A percentile compares a stretch with the other conserved stretches of the same genome.
Conservation (phyloP, 345 rosid genomes). For the Carallia brachiata region DNA sequence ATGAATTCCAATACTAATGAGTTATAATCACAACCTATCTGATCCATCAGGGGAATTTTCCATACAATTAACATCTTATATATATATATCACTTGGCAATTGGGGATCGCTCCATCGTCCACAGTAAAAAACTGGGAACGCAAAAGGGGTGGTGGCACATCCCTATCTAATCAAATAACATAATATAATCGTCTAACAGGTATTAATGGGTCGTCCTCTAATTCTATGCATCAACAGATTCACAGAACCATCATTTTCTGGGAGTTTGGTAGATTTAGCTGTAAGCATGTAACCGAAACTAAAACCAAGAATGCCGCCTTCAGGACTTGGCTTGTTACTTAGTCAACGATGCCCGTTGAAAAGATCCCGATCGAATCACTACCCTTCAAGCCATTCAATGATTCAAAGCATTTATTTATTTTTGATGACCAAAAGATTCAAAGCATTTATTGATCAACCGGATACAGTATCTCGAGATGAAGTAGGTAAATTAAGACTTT, state of each 20-base stretch:
- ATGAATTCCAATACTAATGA: too few species aligned
- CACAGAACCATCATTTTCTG: neutral
- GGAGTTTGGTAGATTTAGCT: conserved; percentile 17
- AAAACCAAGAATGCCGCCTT: neutral
- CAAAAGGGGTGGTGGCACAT: too few species aligned
- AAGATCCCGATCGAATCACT: neutral
- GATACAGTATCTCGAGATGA: too few species aligned
- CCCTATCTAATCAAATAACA: neutral
- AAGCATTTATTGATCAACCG: too few species aligned
- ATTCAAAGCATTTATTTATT: too few species aligned
- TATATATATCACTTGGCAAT: too few species aligned
- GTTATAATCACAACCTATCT: neutral
- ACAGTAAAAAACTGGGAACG: neutral
- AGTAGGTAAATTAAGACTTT: too few species aligned
- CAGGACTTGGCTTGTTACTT: neutral
- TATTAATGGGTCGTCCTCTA: neutral
- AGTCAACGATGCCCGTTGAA: neutral
- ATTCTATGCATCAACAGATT: neutral
- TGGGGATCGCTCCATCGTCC: neutral
- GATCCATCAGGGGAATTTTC: too few species aligned
- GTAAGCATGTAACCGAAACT: neutral
- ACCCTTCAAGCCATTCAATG: too few species aligned
- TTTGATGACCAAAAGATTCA: too few species aligned
- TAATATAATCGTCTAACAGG: neutral
- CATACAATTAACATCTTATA: too few species aligned